Evolutionary conservation across 2,329 filamentous ascomycete genomes (phyloP), one percentile per base, ranked within the genome.

Genomic region (Ophiostoma australiae): DNA sequence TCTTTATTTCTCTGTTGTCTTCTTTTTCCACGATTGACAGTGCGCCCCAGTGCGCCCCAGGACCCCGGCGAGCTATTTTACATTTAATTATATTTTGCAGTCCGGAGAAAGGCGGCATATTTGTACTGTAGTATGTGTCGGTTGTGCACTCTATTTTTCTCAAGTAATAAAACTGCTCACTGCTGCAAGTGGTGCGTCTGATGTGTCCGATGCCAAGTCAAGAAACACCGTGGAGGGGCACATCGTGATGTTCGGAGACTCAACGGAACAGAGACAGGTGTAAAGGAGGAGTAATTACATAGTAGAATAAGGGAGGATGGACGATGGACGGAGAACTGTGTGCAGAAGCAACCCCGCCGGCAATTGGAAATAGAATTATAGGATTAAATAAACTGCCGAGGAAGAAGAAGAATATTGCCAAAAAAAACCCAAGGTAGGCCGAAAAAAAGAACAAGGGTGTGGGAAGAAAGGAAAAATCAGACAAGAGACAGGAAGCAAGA

Each of bases 21-120:
- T 58, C 52, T 58, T 58, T 27, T 58, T 58, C 52, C 52, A 58
- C 52, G 52, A 58, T 27, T 58, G 52, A 58, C 61, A 66, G 31
- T 66, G 7, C 31, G 35, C 20, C 33, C 63, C 61, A 66, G 31
- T 66, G 7, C 31, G 35, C 20, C 33, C 63, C 63, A 23, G 17
- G 35, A 63, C n/a, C 52, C 27, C 48, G 27, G 44, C 10, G 15
- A 48, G 44, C 44, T n/a, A 48, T 48, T 48, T 44, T 23, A n/a
- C 44, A 33, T 23, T 23, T 31, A 41, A 23, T 66, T 65, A 15
- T 37, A 65, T 65, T 65, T 65, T 35, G 7, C 61, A n/a, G 33
- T 17, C 33, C 61, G 33, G 31, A 65, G 33, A 65, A 37, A 65
- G 33, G 61, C 20, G 61, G 31, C 61, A 41, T 41, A 39, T 11